These are phyloP conservation scores for Nephelium lappaceum DNA, from an alignment of 345 rosid genomes.

Conservation along the genomic window DNA sequence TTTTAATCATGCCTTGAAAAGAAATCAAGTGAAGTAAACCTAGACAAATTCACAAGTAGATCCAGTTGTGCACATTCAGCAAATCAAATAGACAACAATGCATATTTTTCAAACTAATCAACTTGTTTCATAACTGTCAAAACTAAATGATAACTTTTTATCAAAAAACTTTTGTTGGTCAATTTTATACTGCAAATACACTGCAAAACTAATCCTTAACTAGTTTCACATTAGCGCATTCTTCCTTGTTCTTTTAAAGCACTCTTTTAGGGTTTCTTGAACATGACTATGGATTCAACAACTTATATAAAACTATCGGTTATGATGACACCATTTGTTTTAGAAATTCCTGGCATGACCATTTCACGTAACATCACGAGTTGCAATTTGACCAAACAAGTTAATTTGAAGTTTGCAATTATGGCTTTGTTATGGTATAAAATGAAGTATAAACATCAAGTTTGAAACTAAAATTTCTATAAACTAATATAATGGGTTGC, in stretches of 20 bases:
- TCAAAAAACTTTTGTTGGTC: too few relatives aligned
- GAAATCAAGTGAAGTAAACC: too few relatives aligned
- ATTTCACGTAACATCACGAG: not conserved
- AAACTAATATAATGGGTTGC: not conserved
- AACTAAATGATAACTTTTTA: too few relatives aligned
- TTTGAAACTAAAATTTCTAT: not conserved
- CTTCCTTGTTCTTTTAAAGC: not conserved
- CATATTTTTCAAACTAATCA: too few relatives aligned
- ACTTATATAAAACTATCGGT: not conserved
- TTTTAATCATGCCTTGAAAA: too few relatives aligned
- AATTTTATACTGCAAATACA: too few relatives aligned
- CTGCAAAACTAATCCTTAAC: too few relatives aligned
- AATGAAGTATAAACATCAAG: not conserved
- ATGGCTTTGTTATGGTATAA: not conserved
- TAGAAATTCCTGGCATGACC: not conserved
- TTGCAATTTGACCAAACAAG: not conserved
- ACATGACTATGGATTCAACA: not conserved
- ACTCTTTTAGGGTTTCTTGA: not conserved
- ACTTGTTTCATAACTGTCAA: too few relatives aligned
- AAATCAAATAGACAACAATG: too few relatives aligned
- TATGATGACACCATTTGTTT: not conserved
- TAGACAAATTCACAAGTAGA: too few relatives aligned
- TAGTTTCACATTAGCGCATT: too few relatives aligned
- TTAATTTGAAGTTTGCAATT: not conserved
- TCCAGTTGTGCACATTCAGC: too few relatives aligned